Evolutionary conservation across 208 protist species (phyloP).

Genomic region (Leishmania turanica): DNA sequence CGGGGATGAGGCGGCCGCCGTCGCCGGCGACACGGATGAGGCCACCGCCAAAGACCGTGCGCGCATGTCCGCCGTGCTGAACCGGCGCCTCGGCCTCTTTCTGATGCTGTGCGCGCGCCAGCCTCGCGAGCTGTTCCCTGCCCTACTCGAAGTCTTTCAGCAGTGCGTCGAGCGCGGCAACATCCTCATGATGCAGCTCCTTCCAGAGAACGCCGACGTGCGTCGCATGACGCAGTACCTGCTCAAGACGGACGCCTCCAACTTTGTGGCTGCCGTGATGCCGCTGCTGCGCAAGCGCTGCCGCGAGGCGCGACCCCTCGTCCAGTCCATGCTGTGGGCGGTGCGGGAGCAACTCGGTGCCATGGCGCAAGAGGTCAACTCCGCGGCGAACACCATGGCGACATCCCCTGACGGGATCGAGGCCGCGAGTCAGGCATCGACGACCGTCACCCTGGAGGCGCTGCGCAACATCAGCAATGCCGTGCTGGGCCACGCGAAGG

Average conservation of each 20-base stretch:
- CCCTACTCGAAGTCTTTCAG: slow-evolving; percentile 67
- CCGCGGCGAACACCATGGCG: slow-evolving; percentile 1
- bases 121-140: slow-evolving; percentile 63
- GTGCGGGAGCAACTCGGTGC: slow-evolving; percentile 45
- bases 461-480: slow-evolving; percentile 41
- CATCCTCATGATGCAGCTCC: slow-evolving; percentile 48
- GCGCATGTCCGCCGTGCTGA: slow-evolving; percentile 36
- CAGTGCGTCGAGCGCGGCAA: slow-evolving; percentile 67
- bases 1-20: slow-evolving; percentile 3
- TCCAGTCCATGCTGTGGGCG: slow-evolving; percentile 74
- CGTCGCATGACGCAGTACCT: slow-evolving; percentile 63
- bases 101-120: slow-evolving; percentile 79
- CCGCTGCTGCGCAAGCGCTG: slow-evolving; percentile 67
- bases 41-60: slow-evolving; percentile 32
- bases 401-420: slow-evolving; percentile 4
- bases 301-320: slow-evolving; percentile 45
- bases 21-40: slow-evolving; percentile 17
- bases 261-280: slow-evolving; percentile 59
- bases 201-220: slow-evolving; percentile 63
- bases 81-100: slow-evolving; percentile 69
- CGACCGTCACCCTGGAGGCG: slow-evolving; percentile 10
- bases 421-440: slow-evolving; percentile 1
- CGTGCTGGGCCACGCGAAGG: slow-evolving; percentile 47
- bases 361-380: slow-evolving; percentile 36
- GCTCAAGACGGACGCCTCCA: slow-evolving; percentile 45